Evolutionary conservation across 129 eudicot genomes (phyloP).

Genomic region (Apium graveolens): DNA sequence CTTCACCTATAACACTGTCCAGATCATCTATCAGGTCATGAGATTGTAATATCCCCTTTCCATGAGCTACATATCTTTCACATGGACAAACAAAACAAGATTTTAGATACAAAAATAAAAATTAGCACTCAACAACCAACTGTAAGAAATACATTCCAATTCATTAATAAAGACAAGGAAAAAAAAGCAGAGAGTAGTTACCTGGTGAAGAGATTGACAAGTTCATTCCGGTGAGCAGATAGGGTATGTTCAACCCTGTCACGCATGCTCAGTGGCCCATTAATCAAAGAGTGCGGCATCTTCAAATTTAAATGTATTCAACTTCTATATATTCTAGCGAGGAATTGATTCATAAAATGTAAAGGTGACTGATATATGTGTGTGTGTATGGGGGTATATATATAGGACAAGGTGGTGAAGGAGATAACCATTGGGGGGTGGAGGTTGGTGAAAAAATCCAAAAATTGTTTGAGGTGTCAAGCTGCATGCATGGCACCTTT

Average conservation of each 20-base stretch:
- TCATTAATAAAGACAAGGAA: neutral
- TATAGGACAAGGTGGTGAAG: neutral
- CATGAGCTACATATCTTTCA: conserved; percentile 10
- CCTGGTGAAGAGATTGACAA: conserved; percentile 14
- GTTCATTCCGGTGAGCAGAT: conserved; percentile 13
- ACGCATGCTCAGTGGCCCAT: conserved; percentile 14
- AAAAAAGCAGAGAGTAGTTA: neutral
- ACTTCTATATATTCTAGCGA: neutral
- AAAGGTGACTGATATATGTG: neutral
- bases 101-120: neutral
- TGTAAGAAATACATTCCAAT: neutral
- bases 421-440: neutral
- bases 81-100: neutral
- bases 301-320: neutral
- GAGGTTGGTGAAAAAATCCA: neutral
- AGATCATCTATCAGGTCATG: conserved; percentile 12
- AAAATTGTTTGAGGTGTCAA: conserved; percentile 5
- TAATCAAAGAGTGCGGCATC: conserved; percentile 9
- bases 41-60: conserved; percentile 13
- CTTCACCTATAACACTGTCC: conserved; percentile 10
- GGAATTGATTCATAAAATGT: neutral
- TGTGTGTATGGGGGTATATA: neutral
- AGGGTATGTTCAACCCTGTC: conserved; percentile 19
- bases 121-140: neutral
- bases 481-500: conserved; percentile 1